Conservation (phyloP, 1,139 yeast genomes). For the Candida sp. region DNA sequence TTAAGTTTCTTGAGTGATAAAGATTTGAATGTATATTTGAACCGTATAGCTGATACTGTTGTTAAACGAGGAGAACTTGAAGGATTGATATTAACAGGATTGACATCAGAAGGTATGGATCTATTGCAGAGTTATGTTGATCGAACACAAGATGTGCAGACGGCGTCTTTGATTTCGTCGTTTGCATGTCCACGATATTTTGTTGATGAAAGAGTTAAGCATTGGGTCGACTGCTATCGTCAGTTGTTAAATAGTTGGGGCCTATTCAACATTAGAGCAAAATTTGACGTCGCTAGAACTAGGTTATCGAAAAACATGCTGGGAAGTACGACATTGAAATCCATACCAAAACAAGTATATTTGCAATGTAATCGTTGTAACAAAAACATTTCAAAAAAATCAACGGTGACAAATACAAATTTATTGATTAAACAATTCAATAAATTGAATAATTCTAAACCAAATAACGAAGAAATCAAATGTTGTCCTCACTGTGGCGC, state of each 20-base stretch:
- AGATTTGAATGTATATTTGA: conserved; percentile 66
- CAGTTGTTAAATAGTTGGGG: conserved; percentile 82
- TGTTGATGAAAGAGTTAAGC: conserved; percentile 62
- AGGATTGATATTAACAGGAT: conserved; percentile 86
- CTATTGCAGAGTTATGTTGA: conserved; percentile 85
- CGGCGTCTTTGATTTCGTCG: conserved; percentile 79
- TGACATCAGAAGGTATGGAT: conserved; percentile 80
- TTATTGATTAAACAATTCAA: conserved; percentile 38
- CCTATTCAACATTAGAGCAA: conserved; percentile 72
- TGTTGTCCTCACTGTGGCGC: conserved; percentile 86
- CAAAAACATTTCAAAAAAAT: conserved; percentile 50
- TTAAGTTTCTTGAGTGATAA: conserved; percentile 77
- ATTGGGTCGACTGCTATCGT: conserved; percentile 78
- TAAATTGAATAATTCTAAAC: conserved; percentile 19
- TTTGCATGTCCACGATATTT: conserved; percentile 86
- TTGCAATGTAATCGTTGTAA: conserved; percentile 83
- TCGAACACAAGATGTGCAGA: conserved; percentile 88
- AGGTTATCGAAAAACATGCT: conserved; percentile 53
- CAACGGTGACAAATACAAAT: conserved; percentile 18
- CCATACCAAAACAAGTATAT: conserved; percentile 71
- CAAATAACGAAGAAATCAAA: conserved; percentile 21
- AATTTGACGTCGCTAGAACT: conserved; percentile 77
- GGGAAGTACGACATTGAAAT: conserved; percentile 46
- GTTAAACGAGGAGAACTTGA: conserved; percentile 81
- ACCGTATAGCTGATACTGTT: conserved; percentile 68